Base-by-base conservation (phyloP, 1,284 basidiomycete genomes). In the Ustilago nuda region DNA sequence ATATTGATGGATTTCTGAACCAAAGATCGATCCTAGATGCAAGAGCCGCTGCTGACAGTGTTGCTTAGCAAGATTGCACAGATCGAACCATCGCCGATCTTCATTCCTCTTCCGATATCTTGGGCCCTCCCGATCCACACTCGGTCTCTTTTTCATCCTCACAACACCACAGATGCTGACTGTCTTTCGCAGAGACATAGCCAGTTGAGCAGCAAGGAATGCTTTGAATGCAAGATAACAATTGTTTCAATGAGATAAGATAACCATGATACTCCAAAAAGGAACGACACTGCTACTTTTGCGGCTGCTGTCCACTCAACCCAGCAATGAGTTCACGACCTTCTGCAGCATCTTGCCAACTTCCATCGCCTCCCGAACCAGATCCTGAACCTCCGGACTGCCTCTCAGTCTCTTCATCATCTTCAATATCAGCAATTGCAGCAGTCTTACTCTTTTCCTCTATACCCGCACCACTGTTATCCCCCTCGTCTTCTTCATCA, bases 341-440 rank as follows among this genome's bases (percentile, higher is more conserved):
- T 41, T 68, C 73, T 13, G 69, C 73, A 9, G 73, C 73, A 52
- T 76, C 73, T n/a, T 76, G 73, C 73, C 73, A 76, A 19, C 68
- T 72, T 3, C 73, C 69, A 39, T 67, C 67, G 7, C 55, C 73
- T 6, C 45, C 59, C 1, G 61, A 66, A 2, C 68, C 63, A 3
- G 59, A 52, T 1, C 64, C 56, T 7, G 57, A 56, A 32, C 54
- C 59, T 17, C 59, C 66, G 7, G 61, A 61, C 0, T 59, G 37
- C 2, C 61, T 46, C 2, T 59, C 63, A 13, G 50, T 51, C 32
- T 62, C 62, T 13, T 66, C 69, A 8, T 72, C 69, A 13, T 72
- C 70, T 51, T 51, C 69, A 17, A 66, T 32, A 51, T 66, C 63
- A 33, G 66, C 56, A 36, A 72, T 66, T 6, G 59, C 60, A 13